Base-by-base conservation (phyloP, 1,284 basidiomycete genomes). In the Thecaphora thlaspeos region DNA sequence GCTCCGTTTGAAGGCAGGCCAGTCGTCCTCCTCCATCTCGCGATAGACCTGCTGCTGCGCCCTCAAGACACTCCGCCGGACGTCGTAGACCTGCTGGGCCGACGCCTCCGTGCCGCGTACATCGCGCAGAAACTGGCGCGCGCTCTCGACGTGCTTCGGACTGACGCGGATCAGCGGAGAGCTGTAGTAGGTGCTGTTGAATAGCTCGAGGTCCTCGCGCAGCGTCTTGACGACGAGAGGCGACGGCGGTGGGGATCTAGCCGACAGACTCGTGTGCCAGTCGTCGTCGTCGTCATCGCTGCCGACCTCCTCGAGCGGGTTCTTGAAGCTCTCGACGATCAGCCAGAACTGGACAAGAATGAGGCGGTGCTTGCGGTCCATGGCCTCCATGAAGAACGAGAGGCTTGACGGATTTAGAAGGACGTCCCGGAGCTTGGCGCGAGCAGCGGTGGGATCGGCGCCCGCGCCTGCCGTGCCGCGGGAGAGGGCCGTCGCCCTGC, bases 301-400 rank as follows among this genome's bases (percentile, higher is more conserved):
- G n/a, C 39, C 47, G 21, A 18, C 19, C 15, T 66, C 61, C 32
- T 96, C 93, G 18, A 98, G 81, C 0, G 94, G 94, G 67, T 94
- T 90, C 80, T 96, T 97, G 83, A 97, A 93, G 46, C 90, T 91
- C 78, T 97, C 91, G 1, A 97, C 90, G 0, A 91, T 90, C 2
- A 97, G 82, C 94, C 94, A 97, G 79, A 96, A 98, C 67, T 96
- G 94, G 2, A 96, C 89, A 3, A 91, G 84, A 10, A 90, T 77
- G 15, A 91, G 88, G 26, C 89, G 86, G 52, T 86, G 83, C 2
- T 89, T 85, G 8, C 93, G 85, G 66, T 97, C 94, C 90, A 96
- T 93, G 73, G 90, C 94, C 79, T 98, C 94, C 86, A 96, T 93
- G 80, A 94, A 91, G 76, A 94, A 94, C 2, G 89, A 91, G 1